These are phyloP conservation scores for Crithidia brevicula DNA, from an alignment of 208 protist genomes.

Conservation along the genomic window DNA sequence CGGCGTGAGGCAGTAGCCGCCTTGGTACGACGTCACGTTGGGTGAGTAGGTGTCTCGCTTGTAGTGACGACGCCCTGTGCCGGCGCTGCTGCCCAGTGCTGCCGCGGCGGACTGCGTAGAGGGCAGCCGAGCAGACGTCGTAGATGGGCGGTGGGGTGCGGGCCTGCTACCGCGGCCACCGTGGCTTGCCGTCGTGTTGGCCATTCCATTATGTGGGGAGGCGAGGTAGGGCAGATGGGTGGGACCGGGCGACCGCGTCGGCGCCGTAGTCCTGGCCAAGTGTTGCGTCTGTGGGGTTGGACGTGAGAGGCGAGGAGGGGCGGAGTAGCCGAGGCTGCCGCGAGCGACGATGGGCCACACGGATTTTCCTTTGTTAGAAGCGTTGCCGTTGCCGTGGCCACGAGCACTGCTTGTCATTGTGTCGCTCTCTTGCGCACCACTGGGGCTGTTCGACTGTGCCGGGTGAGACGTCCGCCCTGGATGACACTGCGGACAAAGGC, in stretches of 20 bases:
- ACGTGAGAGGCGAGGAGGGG: conserved; percentile 5
- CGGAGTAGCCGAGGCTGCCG: conserved; percentile 18
- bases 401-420: background rate
- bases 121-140: background rate
- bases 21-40: conserved; percentile 8
- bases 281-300: background rate
- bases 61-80: background rate
- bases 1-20: conserved; percentile 20
- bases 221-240: conserved; percentile 4
- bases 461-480: conserved; percentile 1
- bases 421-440: background rate
- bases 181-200: background rate
- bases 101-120: conserved; percentile 5
- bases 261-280: background rate
- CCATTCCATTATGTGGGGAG: too few relatives aligned
- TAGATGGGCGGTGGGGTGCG: background rate
- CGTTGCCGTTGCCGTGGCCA: background rate
- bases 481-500: conserved; percentile 29
- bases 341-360: conserved; percentile 21
- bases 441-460: background rate
- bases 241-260: background rate
- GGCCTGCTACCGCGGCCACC: background rate
- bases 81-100: background rate
- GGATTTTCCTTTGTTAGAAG: background rate
- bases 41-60: conserved; percentile 7